phyloP scores from a whole-genome alignment of 192 early-diverging fungal species.

The Borealophlyctis nickersoniae region DNA sequence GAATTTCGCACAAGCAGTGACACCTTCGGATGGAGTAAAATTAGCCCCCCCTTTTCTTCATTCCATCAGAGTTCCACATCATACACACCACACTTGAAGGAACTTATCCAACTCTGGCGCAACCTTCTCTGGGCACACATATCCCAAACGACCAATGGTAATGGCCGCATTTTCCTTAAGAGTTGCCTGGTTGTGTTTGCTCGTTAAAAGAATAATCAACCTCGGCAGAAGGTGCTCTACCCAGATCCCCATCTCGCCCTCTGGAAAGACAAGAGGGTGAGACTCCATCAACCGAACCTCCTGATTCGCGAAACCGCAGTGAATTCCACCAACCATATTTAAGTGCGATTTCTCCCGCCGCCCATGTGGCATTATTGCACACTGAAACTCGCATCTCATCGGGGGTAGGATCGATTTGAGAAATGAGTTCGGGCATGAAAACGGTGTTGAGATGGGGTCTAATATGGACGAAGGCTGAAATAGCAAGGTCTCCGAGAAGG shows the following conservation, averaged over 20 bases:
- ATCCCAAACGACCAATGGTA: slow-evolving; percentile 94
- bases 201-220: slow-evolving; percentile 79
- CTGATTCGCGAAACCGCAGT: background rate
- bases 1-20: slow-evolving; percentile 69
- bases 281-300: too few relatives aligned
- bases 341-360: slow-evolving; percentile 93
- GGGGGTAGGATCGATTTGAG: slow-evolving; percentile 35
- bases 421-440: slow-evolving; percentile 77
- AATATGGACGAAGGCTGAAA: slow-evolving; percentile 79
- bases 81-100: slow-evolving; percentile 78
- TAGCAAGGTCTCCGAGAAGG: slow-evolving; percentile 95
- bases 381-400: slow-evolving; percentile 57
- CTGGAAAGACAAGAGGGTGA: slow-evolving; percentile 26
- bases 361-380: slow-evolving; percentile 98
- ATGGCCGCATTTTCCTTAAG: slow-evolving; percentile 95
- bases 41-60: too few relatives aligned
- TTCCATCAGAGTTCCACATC: background rate
- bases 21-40: slow-evolving; percentile 28
- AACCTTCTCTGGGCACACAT: slow-evolving; percentile 75
- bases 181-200: slow-evolving; percentile 63
- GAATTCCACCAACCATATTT: slow-evolving; percentile 45
- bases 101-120: slow-evolving; percentile 85
- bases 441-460: slow-evolving; percentile 76
- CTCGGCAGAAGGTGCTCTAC: slow-evolving; percentile 75
- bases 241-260: slow-evolving; percentile 77